Conservation (phyloP, 352 stramenopile genomes). For the Phytophthora foliorum region DNA sequence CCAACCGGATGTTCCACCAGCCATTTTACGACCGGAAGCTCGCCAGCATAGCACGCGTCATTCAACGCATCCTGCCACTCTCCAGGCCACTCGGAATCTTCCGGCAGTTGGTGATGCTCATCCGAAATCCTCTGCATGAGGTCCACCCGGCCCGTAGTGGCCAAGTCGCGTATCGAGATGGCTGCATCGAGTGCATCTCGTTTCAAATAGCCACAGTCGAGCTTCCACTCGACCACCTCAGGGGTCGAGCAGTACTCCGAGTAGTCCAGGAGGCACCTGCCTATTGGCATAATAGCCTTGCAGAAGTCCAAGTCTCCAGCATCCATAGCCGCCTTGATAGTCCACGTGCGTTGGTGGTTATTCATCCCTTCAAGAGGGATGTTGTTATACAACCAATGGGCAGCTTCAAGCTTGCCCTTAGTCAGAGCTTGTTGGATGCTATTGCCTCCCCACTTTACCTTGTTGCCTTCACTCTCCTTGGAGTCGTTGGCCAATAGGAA, state of each 20-base stretch:
- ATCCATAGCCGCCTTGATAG: neutral
- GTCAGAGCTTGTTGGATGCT: neutral
- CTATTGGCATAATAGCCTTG: neutral
- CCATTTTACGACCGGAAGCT: slow-evolving; percentile 10
- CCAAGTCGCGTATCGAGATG: slow-evolving; percentile 5
- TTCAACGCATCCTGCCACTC: neutral
- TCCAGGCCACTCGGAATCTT: neutral
- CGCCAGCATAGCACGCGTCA: neutral
- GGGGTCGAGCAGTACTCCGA: neutral
- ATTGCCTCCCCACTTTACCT: slow-evolving; percentile 1
- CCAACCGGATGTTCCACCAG: slow-evolving; percentile 18
- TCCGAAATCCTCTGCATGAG: neutral
- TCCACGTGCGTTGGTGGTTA: neutral
- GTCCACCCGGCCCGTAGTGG: neutral
- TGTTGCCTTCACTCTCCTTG: neutral
- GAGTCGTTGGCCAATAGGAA: neutral
- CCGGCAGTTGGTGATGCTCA: neutral
- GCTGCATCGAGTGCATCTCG: neutral
- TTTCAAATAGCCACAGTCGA: slow-evolving; percentile 8
- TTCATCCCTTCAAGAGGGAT: neutral
- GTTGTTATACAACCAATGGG: neutral
- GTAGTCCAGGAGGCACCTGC: slow-evolving; percentile 3
- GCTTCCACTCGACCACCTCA: neutral
- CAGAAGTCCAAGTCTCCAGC: slow-evolving; percentile 3
- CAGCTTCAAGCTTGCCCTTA: neutral